phyloP scores from a whole-genome alignment of 2,329 filamentous ascomycete genomes.

The Penicillium nordicum region DNA sequence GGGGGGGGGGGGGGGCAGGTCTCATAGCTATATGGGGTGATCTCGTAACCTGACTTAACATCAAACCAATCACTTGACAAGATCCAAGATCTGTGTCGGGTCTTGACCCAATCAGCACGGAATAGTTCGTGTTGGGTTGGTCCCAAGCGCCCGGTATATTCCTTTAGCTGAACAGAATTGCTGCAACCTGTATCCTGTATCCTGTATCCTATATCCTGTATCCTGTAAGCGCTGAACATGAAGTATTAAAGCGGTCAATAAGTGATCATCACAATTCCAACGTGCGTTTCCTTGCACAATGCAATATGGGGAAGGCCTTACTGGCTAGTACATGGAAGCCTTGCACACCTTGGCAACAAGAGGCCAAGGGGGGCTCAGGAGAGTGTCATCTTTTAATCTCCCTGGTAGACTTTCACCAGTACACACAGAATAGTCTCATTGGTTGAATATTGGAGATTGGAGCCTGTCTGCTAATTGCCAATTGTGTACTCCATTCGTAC shows the following conservation, averaged over 20 bases:
- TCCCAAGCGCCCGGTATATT: not conserved
- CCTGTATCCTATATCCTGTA: not conserved
- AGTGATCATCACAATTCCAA: not conserved
- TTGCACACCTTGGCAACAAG: not conserved
- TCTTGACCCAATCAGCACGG: constrained; percentile 9
- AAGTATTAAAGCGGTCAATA: not conserved
- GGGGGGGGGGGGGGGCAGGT: constrained; percentile 6
- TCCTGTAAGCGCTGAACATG: not conserved
- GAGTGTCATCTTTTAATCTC: constrained; percentile 5
- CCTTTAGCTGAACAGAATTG: not conserved
- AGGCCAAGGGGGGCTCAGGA: not conserved
- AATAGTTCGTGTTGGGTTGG: not conserved
- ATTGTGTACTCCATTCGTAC: not conserved
- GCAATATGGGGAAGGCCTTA: not conserved
- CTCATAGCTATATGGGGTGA: not conserved
- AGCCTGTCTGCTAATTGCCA: not conserved
- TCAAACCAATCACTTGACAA: constrained; percentile 12
- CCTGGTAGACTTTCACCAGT: not conserved
- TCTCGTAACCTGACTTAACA: not conserved
- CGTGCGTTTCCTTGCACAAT: not conserved
- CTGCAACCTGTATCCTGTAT: too few species aligned
- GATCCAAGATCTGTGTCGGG: not conserved
- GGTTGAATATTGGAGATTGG: not conserved
- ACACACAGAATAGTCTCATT: not conserved
- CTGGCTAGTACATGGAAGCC: not conserved